These are phyloP conservation scores for Blastomyces emzantsi DNA, from an alignment of 2,329 filamentous ascomycete genomes.

Conservation along the genomic window DNA sequence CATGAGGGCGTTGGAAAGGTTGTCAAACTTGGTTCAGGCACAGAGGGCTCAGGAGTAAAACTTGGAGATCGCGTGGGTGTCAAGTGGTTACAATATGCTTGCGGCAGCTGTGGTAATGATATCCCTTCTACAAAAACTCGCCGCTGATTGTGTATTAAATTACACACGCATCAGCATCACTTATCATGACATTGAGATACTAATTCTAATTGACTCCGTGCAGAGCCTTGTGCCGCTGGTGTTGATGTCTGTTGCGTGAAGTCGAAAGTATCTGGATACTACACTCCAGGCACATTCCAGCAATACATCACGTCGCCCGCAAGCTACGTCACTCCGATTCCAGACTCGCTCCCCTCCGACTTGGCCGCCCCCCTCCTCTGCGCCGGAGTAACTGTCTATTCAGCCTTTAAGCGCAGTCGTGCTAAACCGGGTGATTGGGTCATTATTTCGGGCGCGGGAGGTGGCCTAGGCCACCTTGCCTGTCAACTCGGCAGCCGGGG, in stretches of 20 bases:
- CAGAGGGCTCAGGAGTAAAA: conserved; percentile 48
- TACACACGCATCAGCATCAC: neutral
- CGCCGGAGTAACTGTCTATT: conserved; percentile 59
- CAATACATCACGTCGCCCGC: conserved; percentile 57
- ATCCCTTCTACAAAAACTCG: conserved; percentile 14
- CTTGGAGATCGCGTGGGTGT: conserved; percentile 61
- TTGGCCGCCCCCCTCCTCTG: conserved; percentile 59
- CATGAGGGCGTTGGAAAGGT: conserved; percentile 60
- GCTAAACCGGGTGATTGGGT: conserved; percentile 53
- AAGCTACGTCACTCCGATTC: conserved; percentile 61
- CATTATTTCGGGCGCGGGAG: conserved; percentile 52
- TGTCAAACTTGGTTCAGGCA: conserved; percentile 55
- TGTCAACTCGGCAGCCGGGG: conserved; percentile 52
- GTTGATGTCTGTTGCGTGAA: conserved; percentile 49
- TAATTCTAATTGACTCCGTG: conserved; percentile 6
- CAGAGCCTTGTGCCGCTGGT: conserved; percentile 45
- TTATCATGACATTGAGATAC: neutral
- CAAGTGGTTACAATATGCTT: conserved; percentile 56
- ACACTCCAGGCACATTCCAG: conserved; percentile 63
- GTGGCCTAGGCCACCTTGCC: conserved; percentile 56
- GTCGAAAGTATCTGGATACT: conserved; percentile 55
- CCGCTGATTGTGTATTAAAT: neutral
- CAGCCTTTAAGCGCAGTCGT: conserved; percentile 53
- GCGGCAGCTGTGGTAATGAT: conserved; percentile 41
- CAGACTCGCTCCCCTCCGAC: conserved; percentile 50